phyloP scores from a whole-genome alignment of 345 rosid genomes.

The Barbarea vulgaris region DNA sequence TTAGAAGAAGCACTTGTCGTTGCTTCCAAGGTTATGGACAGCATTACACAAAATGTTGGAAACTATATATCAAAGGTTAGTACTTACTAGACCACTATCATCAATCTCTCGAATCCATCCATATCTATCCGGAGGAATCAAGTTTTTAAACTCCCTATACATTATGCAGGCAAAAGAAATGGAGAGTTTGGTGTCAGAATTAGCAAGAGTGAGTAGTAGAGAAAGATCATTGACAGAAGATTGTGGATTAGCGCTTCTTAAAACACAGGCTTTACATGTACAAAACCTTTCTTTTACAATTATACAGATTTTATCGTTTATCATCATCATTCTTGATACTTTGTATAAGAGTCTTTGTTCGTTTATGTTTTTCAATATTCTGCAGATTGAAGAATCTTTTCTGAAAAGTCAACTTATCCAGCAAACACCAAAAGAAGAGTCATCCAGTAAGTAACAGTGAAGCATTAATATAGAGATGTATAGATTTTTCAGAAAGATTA shows the following conservation, averaged over 20 bases:
- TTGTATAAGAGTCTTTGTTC: too few species aligned
- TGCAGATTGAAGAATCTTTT: too few species aligned
- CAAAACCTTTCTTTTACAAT: conserved; percentile 10
- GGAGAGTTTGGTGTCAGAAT: conserved; percentile 59
- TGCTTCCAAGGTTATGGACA: conserved; percentile 55
- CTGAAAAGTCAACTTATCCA: too few species aligned
- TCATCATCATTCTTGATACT: background rate
- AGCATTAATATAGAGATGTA: too few species aligned
- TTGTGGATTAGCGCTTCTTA: conserved; percentile 52
- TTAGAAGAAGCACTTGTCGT: conserved; percentile 57
- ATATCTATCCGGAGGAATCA: background rate
- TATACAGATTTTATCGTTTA: background rate
- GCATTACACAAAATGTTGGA: conserved; percentile 45
- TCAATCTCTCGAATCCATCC: too few species aligned
- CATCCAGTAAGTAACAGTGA: too few species aligned
- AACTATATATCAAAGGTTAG: conserved; percentile 55
- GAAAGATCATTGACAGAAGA: conserved; percentile 63
- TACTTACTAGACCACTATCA: too few species aligned
- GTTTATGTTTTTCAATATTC: too few species aligned
- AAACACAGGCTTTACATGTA: conserved; percentile 52
- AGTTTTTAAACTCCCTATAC: background rate
- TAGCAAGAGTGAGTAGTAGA: conserved; percentile 56
- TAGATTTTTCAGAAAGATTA: too few species aligned
- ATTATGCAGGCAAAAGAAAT: conserved; percentile 59
- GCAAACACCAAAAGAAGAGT: too few species aligned